Evolutionary conservation across 192 early-diverging fungal species (phyloP).

Genomic region (Coemansia sp.): DNA sequence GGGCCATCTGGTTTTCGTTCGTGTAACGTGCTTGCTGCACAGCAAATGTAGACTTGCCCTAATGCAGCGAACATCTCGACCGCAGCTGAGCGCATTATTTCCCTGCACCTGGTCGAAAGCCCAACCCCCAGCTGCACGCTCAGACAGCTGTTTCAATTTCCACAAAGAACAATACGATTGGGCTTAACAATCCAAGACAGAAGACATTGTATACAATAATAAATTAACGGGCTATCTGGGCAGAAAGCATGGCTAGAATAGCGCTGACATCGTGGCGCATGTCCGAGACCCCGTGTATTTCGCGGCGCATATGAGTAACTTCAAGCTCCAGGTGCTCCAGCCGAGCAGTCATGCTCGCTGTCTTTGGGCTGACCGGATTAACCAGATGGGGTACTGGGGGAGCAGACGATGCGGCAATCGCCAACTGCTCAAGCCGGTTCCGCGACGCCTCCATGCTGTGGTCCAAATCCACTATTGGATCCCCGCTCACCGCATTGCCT

Average conservation of each 20-base stretch:
- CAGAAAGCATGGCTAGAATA: background rate
- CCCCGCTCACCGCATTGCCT: background rate
- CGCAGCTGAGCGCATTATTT: background rate
- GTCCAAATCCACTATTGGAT: background rate
- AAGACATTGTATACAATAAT: background rate
- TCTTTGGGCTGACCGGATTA: background rate
- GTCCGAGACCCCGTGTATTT: slow-evolving; percentile 2
- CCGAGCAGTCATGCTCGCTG: background rate
- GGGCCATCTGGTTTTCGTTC: background rate
- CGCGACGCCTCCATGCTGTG: slow-evolving; percentile 1
- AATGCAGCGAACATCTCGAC: background rate
- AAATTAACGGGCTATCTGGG: slow-evolving; percentile 5
- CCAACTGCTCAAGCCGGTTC: slow-evolving; percentile 10
- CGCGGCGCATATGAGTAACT: background rate
- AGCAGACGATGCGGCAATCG: background rate
- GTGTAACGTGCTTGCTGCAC: background rate
- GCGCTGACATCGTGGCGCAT: slow-evolving; percentile 22
- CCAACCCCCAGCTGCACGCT: slow-evolving; percentile 12
- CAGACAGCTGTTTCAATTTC: slow-evolving; percentile 5
- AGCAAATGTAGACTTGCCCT: background rate
- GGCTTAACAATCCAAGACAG: background rate
- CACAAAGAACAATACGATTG: slow-evolving; percentile 4
- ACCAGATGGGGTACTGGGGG: background rate
- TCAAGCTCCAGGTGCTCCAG: background rate
- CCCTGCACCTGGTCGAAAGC: background rate